phyloP scores from a whole-genome alignment of 1,139 yeast species.

The Nakaseomyces nivariensis region DNA sequence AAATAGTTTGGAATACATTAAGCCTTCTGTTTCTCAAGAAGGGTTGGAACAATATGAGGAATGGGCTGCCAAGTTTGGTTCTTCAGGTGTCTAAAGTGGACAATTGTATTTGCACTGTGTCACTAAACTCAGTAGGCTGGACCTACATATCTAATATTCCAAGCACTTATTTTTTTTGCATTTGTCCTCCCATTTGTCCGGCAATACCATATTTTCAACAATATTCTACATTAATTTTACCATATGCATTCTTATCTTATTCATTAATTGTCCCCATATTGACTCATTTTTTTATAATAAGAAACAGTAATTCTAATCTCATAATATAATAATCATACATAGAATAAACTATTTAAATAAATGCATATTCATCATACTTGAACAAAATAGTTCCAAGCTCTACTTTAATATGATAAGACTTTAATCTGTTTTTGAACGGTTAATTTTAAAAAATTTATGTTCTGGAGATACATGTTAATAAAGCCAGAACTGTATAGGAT shows the following conservation, averaged over 20 bases:
- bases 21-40: constrained; percentile 86
- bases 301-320: neutral
- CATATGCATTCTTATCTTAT: neutral
- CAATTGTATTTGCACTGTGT: neutral
- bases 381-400: neutral
- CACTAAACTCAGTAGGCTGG: neutral
- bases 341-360: neutral
- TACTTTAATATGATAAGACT: too few species aligned
- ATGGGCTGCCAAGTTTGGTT: constrained; percentile 87
- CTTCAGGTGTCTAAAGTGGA: constrained; percentile 61
- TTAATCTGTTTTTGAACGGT: too few species aligned
- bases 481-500: too few species aligned
- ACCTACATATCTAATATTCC: neutral
- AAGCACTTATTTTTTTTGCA: neutral
- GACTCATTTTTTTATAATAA: too few species aligned
- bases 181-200: neutral
- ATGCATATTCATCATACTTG: neutral
- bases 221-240: too few species aligned
- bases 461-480: neutral
- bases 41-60: constrained; percentile 73
- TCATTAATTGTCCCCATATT: too few species aligned
- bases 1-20: constrained; percentile 67
- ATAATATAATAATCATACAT: neutral
- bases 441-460: neutral
- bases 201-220: neutral